phyloP scores from a whole-genome alignment of 2,329 filamentous ascomycete species.

The Epichloe baconii region DNA sequence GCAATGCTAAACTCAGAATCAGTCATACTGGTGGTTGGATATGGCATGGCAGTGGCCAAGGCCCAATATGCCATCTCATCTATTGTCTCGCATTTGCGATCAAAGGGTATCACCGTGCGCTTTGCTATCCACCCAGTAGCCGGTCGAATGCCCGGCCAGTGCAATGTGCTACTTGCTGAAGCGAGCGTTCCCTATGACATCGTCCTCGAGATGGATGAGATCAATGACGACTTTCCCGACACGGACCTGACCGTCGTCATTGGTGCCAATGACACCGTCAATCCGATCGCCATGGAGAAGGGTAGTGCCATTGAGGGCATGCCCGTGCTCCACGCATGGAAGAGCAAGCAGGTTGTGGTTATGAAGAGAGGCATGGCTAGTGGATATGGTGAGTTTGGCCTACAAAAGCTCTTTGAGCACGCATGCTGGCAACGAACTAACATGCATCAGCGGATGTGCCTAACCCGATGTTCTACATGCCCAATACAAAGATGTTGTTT shows the following conservation, averaged over 20 bases:
- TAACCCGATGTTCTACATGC: slow-evolving; percentile 91
- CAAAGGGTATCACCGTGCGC: slow-evolving; percentile 65
- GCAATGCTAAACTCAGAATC: slow-evolving; percentile 62
- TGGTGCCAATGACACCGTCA: slow-evolving; percentile 85
- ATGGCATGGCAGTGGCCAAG: slow-evolving; percentile 90
- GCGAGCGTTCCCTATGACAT: slow-evolving; percentile 84
- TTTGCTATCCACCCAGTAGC: slow-evolving; percentile 88
- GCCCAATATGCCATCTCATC: slow-evolving; percentile 84
- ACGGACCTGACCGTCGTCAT: slow-evolving; percentile 83
- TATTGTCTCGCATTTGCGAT: slow-evolving; percentile 61
- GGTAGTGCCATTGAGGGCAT: slow-evolving; percentile 80
- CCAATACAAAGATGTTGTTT: slow-evolving; percentile 81
- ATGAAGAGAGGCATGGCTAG: slow-evolving; percentile 89
- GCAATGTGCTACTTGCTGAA: slow-evolving; percentile 81
- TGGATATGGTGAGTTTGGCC: slow-evolving; percentile 54
- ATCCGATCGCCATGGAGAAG: slow-evolving; percentile 75
- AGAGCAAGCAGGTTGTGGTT: slow-evolving; percentile 82
- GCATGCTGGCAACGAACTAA: slow-evolving; percentile 7
- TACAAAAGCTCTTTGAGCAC: neutral
- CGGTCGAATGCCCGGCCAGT: slow-evolving; percentile 85
- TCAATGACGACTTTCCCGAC: slow-evolving; percentile 80
- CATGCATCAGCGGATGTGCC: slow-evolving; percentile 58
- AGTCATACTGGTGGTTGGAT: slow-evolving; percentile 82
- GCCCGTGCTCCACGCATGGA: slow-evolving; percentile 87
- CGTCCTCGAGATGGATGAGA: slow-evolving; percentile 90